These are phyloP conservation scores for Silybum marianum DNA, from an alignment of 129 eudicot genomes.

Conservation along the genomic window DNA sequence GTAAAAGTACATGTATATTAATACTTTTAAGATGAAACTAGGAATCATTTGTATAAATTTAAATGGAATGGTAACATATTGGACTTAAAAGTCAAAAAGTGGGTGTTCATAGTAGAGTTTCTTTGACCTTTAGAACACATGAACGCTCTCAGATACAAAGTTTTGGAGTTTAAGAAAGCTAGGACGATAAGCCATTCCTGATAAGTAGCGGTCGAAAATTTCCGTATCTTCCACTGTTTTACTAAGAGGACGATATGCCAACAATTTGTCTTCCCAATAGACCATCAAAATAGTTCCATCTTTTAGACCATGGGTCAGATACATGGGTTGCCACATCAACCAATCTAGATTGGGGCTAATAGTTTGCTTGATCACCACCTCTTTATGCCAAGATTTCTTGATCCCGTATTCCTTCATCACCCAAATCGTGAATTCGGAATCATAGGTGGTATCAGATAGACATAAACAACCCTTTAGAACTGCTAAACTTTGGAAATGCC, in stretches of 20 bases:
- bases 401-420: constrained; percentile 51
- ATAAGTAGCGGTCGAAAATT: neutral
- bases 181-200: neutral
- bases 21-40: neutral
- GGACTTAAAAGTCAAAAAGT: neutral
- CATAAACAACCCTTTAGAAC: constrained; percentile 42
- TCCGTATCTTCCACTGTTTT: constrained; percentile 5
- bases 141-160: constrained; percentile 8
- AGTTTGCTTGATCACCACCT: constrained; percentile 35
- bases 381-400: constrained; percentile 45
- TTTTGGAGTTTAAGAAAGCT: constrained; percentile 17
- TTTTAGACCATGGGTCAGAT: constrained; percentile 3
- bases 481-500: constrained; percentile 22
- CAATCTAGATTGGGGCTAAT: neutral
- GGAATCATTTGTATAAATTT: neutral
- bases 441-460: constrained; percentile 28
- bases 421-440: constrained; percentile 45
- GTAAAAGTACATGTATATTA: neutral
- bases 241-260: constrained; percentile 5
- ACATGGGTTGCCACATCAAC: neutral
- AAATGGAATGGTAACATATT: neutral
- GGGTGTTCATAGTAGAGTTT: neutral
- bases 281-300: constrained; percentile 38
- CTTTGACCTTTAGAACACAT: constrained; percentile 16
- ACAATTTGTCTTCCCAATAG: neutral